These are phyloP conservation scores for Leucocoprinus leucothites DNA, from an alignment of 768 basidiomycete species.

Conservation along the genomic window DNA sequence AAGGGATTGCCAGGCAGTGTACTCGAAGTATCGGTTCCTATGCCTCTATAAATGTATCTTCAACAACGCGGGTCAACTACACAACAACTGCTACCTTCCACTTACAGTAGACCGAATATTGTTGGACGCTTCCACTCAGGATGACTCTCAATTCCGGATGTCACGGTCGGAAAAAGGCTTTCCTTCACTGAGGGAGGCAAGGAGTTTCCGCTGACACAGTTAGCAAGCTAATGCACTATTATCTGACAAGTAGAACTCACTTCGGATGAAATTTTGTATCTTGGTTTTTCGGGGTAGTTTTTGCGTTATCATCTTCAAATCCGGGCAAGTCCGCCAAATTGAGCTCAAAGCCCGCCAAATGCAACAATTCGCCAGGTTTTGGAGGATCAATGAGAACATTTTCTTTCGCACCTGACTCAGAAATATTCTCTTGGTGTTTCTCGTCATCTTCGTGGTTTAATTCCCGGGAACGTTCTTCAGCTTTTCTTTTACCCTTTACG, in stretches of 20 bases:
- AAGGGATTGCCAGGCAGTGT: background rate
- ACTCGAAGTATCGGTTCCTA: constrained; percentile 27
- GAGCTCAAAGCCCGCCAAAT: constrained; percentile 44
- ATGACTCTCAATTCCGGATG: constrained; percentile 11
- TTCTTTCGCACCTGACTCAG: constrained; percentile 6
- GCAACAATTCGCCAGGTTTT: constrained; percentile 37
- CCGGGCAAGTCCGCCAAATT: constrained; percentile 44
- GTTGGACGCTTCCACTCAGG: constrained; percentile 47
- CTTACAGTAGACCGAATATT: constrained; percentile 67
- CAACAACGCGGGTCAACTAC: too few relatives aligned
- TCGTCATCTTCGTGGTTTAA: constrained; percentile 14
- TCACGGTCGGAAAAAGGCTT: background rate
- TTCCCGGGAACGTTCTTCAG: constrained; percentile 4
- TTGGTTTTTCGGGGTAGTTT: background rate
- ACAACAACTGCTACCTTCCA: constrained; percentile 14
- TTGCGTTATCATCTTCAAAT: constrained; percentile 40
- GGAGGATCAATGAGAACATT: constrained; percentile 3
- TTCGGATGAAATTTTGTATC: background rate
- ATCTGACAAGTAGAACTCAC: background rate
- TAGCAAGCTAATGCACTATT: background rate
- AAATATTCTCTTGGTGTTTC: constrained; percentile 15
- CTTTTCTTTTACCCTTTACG: constrained; percentile 41
- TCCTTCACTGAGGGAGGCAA: background rate
- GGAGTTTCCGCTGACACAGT: background rate
- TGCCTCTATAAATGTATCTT: constrained; percentile 25